Evolutionary conservation across 2,329 filamentous ascomycete species (phyloP).

Genomic region (Ascochyta lentis): DNA sequence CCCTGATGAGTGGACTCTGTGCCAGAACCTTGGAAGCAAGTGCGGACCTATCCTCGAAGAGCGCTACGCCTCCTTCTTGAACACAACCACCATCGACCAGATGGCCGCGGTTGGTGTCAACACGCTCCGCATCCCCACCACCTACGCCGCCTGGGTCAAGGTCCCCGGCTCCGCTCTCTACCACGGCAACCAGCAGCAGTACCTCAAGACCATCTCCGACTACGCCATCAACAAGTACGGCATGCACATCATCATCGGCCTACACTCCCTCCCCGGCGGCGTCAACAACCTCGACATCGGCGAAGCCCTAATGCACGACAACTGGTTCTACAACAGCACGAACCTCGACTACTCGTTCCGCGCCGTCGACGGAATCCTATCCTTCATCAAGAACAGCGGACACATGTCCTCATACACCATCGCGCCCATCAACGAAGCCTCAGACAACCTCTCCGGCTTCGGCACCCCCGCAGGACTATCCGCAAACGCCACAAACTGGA

Average conservation of each 20-base stretch:
- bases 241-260: conserved; percentile 46
- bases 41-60: conserved; percentile 38
- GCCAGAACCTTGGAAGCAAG: conserved; percentile 32
- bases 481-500: conserved; percentile 36
- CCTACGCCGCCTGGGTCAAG: conserved; percentile 46
- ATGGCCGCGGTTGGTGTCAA: conserved; percentile 42
- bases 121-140: conserved; percentile 45
- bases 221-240: conserved; percentile 46
- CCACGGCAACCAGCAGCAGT: conserved; percentile 37
- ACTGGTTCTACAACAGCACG: conserved; percentile 47
- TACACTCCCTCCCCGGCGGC: conserved; percentile 40
- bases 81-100: conserved; percentile 38
- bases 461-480: conserved; percentile 40
- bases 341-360: conserved; percentile 42
- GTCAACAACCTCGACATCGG: conserved; percentile 33
- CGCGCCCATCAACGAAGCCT: conserved; percentile 48
- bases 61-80: conserved; percentile 39
- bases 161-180: conserved; percentile 44
- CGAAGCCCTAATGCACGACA: conserved; percentile 28
- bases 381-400: conserved; percentile 40
- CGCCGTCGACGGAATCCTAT: conserved; percentile 39
- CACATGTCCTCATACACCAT: conserved; percentile 41
- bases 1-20: conserved; percentile 47
- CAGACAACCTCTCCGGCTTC: conserved; percentile 42
- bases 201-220: conserved; percentile 37